Base-by-base conservation (phyloP, 1,139 yeast species). In the Meyerozyma guilliermondii region DNA sequence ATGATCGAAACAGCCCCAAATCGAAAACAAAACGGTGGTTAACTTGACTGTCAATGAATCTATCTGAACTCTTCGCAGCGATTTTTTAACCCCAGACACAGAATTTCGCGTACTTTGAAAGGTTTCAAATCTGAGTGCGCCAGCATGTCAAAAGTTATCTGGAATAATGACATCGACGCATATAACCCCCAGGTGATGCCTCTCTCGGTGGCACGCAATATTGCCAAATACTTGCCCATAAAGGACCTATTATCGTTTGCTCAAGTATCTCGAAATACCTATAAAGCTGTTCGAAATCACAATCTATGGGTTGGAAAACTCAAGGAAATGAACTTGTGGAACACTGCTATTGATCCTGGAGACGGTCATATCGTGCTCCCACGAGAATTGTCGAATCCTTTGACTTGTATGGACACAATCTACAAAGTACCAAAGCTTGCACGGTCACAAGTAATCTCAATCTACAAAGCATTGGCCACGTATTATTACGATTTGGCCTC, bases 291-390 rank as follows among this genome's bases (percentile, higher is more conserved):
- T 29, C 61, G 60, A 46, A 66, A 71, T 44, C 66, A 71, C 6
- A 54, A 57, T 13, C 55, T 80, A 20, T 85, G 91, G 91, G 56
- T 73, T 5, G 52, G 65, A 5, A 69, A 74, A 54, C 62, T 85
- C 41, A 63, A 59, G 47, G 59, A 55, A 23, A 66, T 84, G 62
- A 78, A 74, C 0, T 55, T 79, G 5, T 79, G 83, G 81, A 60
- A 65, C 16, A 50, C 48, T 14, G 63, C 54, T 2, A 47, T 39
- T 7, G 55, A 39, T 2, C 43, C 48, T 2, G 41, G 30, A 14
- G 35, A 23, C 10, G 7, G 30, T 27, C 13, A 11, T 39, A 28
- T 36, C 42, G 7, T 18, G 37, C 22, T 34, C 5, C 22, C 38
- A 13, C 17, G 45, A 39, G 39, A 47, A 42, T n/a, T 46, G 41